Base-by-base conservation (phyloP, 164 flowering plant species). In the Amborella trichopoda region DNA sequence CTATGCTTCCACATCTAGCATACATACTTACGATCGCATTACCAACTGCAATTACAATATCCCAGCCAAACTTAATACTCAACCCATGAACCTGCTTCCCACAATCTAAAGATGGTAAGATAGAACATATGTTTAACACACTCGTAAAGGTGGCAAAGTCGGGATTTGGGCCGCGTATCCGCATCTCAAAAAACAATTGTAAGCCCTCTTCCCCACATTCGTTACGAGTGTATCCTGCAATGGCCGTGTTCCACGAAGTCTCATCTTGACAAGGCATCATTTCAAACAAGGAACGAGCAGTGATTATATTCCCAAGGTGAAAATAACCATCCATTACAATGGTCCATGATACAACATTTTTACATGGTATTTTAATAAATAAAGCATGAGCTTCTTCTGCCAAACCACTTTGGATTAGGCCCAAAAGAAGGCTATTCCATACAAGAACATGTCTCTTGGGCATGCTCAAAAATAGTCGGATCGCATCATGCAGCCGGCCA, bases 21-120 rank as follows among this genome's bases (percentile, higher is more conserved):
- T 77, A 77, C 83, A 77, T 75, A 3, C 71, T 73, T 5, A 77
- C 37, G 42, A 74, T 43, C 12, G 89, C 81, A 65, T 75, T 77
- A 40, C 70, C 68, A 46, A 73, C 81, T 10, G 81, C 54, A n/a
- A 60, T 44, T 13, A 61, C 64, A 34, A 25, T 27, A 61, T 60
- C 54, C 13, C 63, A 54, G 6, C 82, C 77, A 1, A 40, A 28
- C 52, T 75, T 80, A 21, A 67, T 53, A 4, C 61, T 55, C 25
- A 67, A 67, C 8, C 68, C 63, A 58, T 81, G 84, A 24, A 58
- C 53, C 59, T 77, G 82, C 52, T 53, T 63, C 16, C 89, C 82
- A 40, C 78, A 66, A 39, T 68, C 61, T 48, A 70, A 50, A 26
- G 78, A 55, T 32, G 75, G 71, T 43, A 76, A 49, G 42, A 46